Conservation (phyloP, 2,329 filamentous ascomycete genomes). For the Ophiostoma piceae region DNA sequence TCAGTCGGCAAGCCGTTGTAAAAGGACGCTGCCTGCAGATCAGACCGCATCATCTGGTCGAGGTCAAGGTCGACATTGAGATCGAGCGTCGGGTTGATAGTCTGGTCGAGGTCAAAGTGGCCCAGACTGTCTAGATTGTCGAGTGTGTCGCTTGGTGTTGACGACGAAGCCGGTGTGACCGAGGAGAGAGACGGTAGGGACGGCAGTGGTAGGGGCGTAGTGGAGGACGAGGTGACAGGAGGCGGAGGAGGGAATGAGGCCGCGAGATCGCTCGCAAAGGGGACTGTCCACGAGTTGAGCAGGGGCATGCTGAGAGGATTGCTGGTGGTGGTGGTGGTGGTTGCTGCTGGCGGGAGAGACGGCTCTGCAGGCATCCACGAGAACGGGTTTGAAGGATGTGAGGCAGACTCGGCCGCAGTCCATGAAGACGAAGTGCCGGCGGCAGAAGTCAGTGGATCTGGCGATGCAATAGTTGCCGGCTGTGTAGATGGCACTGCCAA, state of each 20-base stretch:
- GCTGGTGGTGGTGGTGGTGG: not conserved
- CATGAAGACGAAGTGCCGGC: not conserved
- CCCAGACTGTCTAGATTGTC: not conserved
- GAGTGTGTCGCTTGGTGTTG: not conserved
- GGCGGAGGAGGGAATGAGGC: not conserved
- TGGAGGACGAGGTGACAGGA: not conserved
- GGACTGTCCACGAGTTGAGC: not conserved
- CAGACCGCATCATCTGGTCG: not conserved
- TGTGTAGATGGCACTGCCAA: not conserved
- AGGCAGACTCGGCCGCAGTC: not conserved
- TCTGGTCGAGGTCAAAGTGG: not conserved
- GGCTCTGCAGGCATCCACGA: not conserved
- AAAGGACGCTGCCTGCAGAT: not conserved
- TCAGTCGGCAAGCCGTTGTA: not conserved
- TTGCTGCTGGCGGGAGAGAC: not conserved
- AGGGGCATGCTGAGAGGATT: not conserved
- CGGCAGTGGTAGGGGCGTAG: not conserved
- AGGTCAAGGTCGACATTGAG: not conserved
- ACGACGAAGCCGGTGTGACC: not conserved
- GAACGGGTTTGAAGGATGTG: not conserved
- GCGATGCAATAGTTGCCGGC: not conserved
- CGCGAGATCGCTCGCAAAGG: not conserved
- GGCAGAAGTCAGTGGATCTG: not conserved
- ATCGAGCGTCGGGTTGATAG: not conserved
- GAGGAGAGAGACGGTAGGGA: not conserved